Evolutionary conservation across 164 flowering plant genomes (phyloP).

Genomic region (Santalum album): DNA sequence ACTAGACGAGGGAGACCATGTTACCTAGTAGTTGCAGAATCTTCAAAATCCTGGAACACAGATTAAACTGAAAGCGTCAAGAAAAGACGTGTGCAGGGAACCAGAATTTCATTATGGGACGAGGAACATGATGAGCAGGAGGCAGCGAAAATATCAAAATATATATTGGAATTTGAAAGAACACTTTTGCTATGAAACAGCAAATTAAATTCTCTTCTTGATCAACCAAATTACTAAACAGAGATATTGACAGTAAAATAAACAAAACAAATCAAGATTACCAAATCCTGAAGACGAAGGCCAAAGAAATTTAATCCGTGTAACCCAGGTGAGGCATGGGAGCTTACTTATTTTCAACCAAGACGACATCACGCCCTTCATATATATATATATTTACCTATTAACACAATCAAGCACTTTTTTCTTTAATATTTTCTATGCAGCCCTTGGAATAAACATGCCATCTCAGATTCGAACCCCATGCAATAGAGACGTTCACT

Average conservation of each 20-base stretch:
- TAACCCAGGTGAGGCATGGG: no score
- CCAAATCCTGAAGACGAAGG: no score
- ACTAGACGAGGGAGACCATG: not conserved
- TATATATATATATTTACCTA: no score
- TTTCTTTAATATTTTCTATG: no score
- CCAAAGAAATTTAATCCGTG: no score
- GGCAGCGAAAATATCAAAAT: not conserved
- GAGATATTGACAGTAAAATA: not conserved
- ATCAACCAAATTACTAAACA: not conserved
- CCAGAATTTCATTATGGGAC: not conserved
- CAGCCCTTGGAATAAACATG: no score
- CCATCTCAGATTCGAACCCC: no score
- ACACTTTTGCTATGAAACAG: not conserved
- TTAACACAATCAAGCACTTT: no score
- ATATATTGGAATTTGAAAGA: not conserved
- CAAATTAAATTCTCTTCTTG: not conserved
- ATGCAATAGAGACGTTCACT: no score
- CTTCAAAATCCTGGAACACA: slow-evolving; percentile 21
- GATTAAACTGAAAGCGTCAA: not conserved
- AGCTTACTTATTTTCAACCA: no score
- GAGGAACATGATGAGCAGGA: not conserved
- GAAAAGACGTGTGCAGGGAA: no score
- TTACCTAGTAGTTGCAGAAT: slow-evolving; percentile 25
- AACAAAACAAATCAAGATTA: not conserved
- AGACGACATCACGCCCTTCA: no score